Percentiles rank a stretch among this genome's conserved stretches.
phyloP scores from a whole-genome alignment of 306 rosid genomes.

The Spatholobus suberectus region DNA sequence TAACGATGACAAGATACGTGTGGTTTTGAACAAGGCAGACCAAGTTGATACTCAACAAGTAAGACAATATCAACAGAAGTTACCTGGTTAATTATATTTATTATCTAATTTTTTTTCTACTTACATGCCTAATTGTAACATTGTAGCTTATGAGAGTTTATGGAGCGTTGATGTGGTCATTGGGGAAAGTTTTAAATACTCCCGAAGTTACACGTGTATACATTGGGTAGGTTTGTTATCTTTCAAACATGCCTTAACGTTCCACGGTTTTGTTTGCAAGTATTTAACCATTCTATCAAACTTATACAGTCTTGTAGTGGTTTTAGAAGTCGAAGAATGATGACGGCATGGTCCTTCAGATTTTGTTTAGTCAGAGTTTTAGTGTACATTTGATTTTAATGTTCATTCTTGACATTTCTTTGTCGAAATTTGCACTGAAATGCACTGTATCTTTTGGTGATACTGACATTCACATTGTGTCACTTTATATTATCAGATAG shows the following conservation, averaged over 20 bases:
- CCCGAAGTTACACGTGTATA: constrained; percentile 94
- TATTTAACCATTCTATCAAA: background rate
- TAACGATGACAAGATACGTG: constrained; percentile 95
- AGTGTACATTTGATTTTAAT: background rate
- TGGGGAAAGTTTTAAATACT: constrained; percentile 86
- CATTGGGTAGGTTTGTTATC: constrained; percentile 68
- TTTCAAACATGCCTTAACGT: background rate
- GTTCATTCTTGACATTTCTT: background rate
- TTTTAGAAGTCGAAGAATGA: background rate
- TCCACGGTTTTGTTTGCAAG: background rate
- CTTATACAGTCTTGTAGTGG: background rate
- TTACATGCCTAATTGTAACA: background rate
- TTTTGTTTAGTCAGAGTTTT: background rate
- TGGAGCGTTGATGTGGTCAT: constrained; percentile 98
- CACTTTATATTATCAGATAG: background rate
- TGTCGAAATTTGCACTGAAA: background rate
- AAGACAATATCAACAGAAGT: constrained; percentile 27
- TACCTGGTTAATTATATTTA: background rate
- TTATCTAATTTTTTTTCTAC: background rate
- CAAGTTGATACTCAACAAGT: constrained; percentile 99
- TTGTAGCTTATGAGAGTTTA: constrained; percentile 96
- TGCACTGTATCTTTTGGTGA: background rate
- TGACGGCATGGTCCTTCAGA: background rate
- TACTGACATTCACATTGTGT: background rate
- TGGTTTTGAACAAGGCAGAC: constrained; percentile 93